phyloP scores from a whole-genome alignment of 768 basidiomycete genomes.

The Candolleomyces efflorescens region DNA sequence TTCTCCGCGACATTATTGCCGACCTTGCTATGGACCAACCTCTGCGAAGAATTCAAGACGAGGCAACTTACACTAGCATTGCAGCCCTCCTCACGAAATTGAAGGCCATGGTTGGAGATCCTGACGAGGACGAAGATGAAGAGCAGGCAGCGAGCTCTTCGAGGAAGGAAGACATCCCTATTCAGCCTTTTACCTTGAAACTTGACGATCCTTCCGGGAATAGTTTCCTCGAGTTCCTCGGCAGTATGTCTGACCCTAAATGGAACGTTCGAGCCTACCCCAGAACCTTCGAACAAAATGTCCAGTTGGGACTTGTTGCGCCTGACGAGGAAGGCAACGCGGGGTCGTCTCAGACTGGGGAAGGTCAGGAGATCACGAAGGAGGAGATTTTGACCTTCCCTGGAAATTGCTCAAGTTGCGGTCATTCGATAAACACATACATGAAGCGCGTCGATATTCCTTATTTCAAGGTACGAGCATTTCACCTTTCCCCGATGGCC shows the following conservation, averaged over 20 bases:
- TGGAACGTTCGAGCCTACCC: conserved; percentile 87
- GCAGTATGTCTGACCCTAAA: conserved; percentile 84
- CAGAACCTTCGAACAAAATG: conserved; percentile 77
- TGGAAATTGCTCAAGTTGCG: conserved; percentile 86
- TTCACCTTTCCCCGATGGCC: neutral
- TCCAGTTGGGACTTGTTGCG: conserved; percentile 67
- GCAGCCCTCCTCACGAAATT: conserved; percentile 68
- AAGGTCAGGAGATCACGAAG: conserved; percentile 23
- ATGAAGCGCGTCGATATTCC: conserved; percentile 98
- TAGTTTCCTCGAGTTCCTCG: conserved; percentile 92
- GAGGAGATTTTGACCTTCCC: conserved; percentile 91
- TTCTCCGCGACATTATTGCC: conserved; percentile 74
- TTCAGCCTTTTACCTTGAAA: conserved; percentile 73
- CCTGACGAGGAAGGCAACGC: conserved; percentile 33
- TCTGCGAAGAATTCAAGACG: conserved; percentile 74
- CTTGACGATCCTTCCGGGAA: conserved; percentile 95
- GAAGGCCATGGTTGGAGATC: conserved; percentile 58
- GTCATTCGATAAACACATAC: conserved; percentile 73
- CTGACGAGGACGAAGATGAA: conserved; percentile 44
- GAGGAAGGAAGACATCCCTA: conserved; percentile 43
- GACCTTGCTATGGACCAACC: conserved; percentile 85
- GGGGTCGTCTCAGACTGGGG: conserved; percentile 6
- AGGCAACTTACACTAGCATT: conserved; percentile 67
- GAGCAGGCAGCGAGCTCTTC: conserved; percentile 21
- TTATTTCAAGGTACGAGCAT: conserved; percentile 77